Evolutionary conservation across 441 rosid species (phyloP), one percentile per base, ranked within the genome.

Genomic region (California macrophylla): DNA sequence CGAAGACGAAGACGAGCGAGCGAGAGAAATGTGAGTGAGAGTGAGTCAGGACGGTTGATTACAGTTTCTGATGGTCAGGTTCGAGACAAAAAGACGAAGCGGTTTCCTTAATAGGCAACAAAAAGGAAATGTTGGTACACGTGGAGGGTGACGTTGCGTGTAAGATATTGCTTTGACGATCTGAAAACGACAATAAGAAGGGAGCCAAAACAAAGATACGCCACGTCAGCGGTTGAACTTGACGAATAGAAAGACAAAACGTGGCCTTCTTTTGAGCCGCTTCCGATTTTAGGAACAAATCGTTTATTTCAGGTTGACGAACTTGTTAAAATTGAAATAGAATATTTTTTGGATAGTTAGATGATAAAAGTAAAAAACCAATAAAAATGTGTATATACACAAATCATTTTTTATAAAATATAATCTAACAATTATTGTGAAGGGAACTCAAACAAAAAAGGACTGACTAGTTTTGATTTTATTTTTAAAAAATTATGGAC

Each of bases 101-200:
- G 60, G 74, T 64, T 68, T 56, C 26, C 68, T 72, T 58, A 58
- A 54, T 54, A 54, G 13, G 4, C 63, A 4, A 50, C 7, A 18
- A 45, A 34, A 29, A 47, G 50, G 12, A n/a, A 2, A 6, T 8
- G 16, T 7, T 3, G 63, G 74, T 30, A 78, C 84, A 78, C 80
- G 85, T 82, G 83, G 78, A 69, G 23, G 68, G 66, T 20, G 76
- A 79, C 61, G 34, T 66, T 36, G 52, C 3, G 13, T 8, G 6
- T 20, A 47, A 40, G 69, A 64, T 66, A 66, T 21, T 25, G 65
- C 36, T 52, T 75, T 71, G 63, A 63, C 73, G 26, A 13, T 71
- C 30, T 73, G 65, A 66, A 58, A 58, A 58, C 63, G 63, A 58
- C 63, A 23, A 58, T 58, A 6, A 16, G 25, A 18, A 16, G 0